These are phyloP conservation scores for Asterophora parasitica DNA, from an alignment of 768 basidiomycete genomes.

Conservation along the genomic window DNA sequence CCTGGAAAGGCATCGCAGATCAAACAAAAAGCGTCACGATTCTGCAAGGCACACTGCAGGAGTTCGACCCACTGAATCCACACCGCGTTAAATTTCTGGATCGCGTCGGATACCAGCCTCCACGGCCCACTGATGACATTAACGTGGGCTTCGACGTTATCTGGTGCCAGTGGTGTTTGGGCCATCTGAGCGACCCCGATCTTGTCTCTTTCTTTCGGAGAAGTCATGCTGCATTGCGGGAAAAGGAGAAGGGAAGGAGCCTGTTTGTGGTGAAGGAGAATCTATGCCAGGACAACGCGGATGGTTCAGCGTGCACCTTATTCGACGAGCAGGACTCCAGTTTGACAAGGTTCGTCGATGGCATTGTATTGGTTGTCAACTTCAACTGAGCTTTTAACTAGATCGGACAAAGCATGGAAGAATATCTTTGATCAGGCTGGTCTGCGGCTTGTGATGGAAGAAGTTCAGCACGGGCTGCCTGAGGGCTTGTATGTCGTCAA, in stretches of 20 bases:
- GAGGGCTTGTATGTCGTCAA: conserved; percentile 79
- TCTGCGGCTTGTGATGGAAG: conserved; percentile 63
- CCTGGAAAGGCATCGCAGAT: conserved; percentile 69
- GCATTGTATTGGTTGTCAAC: not conserved
- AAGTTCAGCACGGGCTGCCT: conserved; percentile 81
- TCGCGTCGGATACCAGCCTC: conserved; percentile 59
- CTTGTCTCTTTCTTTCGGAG: conserved; percentile 72
- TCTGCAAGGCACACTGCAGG: conserved; percentile 74
- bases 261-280: conserved; percentile 93
- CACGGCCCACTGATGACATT: conserved; percentile 39
- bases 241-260: conserved; percentile 36
- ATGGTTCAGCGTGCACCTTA: conserved; percentile 44
- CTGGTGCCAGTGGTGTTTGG: conserved; percentile 98
- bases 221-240: conserved; percentile 55
- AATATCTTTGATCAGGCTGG: conserved; percentile 69
- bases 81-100: conserved; percentile 49
- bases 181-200: conserved; percentile 75
- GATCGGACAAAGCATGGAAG: conserved; percentile 84
- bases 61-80: conserved; percentile 63
- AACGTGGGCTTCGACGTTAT: conserved; percentile 79
- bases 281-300: conserved; percentile 54
- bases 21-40: conserved; percentile 70
- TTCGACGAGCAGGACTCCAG: conserved; percentile 90
- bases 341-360: conserved; percentile 63
- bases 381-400: conserved; percentile 25